phyloP scores from a whole-genome alignment of 805 yeast species.

The Candida tammaniensis region DNA sequence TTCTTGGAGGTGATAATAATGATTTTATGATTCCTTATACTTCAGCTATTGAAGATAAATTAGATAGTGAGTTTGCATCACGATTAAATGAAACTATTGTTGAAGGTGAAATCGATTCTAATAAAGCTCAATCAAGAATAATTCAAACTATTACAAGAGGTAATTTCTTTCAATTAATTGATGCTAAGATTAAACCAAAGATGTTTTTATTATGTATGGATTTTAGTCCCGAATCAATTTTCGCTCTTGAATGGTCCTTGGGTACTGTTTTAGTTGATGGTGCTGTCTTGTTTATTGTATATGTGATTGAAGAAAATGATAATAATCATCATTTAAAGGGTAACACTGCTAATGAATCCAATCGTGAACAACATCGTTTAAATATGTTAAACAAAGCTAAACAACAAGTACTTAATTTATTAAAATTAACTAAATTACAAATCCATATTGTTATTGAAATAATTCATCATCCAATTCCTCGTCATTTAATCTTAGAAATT shows the following conservation, averaged over 20 bases:
- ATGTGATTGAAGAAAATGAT: constrained; percentile 51
- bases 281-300: constrained; percentile 71
- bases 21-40: constrained; percentile 62
- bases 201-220: constrained; percentile 79
- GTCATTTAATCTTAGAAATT: constrained; percentile 66
- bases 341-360: constrained; percentile 31
- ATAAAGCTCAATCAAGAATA: constrained; percentile 53
- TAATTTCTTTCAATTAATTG: constrained; percentile 51
- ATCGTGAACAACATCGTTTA: constrained; percentile 35
- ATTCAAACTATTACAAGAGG: constrained; percentile 71
- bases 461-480: constrained; percentile 71
- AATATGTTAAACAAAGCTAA: constrained; percentile 42
- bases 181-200: constrained; percentile 45
- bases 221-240: constrained; percentile 74
- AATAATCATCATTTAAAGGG: constrained; percentile 41
- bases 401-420: constrained; percentile 45
- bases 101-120: constrained; percentile 55
- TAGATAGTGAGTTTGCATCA: constrained; percentile 59
- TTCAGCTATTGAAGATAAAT: constrained; percentile 61
- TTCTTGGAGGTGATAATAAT: constrained; percentile 6
- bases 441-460: constrained; percentile 73
- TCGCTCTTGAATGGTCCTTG: constrained; percentile 84
- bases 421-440: constrained; percentile 65
- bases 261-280: constrained; percentile 85
- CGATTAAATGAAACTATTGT: constrained; percentile 51